Conservation (phyloP, 495 filamentous ascomycete species). For the Penicilliopsis zonata region DNA sequence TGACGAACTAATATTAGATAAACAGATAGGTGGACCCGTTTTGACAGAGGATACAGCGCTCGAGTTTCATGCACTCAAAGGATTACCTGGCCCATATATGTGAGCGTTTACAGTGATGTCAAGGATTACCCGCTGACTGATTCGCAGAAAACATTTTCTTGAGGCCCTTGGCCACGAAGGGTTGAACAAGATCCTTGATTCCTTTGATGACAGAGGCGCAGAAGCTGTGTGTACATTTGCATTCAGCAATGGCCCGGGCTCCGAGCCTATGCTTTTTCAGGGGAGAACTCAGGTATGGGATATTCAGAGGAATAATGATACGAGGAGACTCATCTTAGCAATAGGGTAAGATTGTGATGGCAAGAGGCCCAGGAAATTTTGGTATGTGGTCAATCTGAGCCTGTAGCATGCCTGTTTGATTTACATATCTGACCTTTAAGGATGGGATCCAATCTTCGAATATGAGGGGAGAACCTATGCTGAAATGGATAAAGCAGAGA, state of each 20-base stretch:
- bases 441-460: constrained; percentile 96
- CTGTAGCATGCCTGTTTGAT: background rate
- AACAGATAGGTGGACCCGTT: constrained; percentile 70
- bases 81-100: constrained; percentile 96
- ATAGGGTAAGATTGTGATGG: constrained; percentile 33
- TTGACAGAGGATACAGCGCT: constrained; percentile 93
- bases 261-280: constrained; percentile 83
- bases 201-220: constrained; percentile 79
- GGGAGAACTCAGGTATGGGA: constrained; percentile 51
- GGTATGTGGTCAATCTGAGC: constrained; percentile 40
- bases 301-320: background rate
- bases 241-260: constrained; percentile 73
- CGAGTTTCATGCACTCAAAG: constrained; percentile 80
- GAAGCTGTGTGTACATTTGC: constrained; percentile 95
- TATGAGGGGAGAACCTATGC: constrained; percentile 91
- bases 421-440: constrained; percentile 21
- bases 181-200: constrained; percentile 82
- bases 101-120: constrained; percentile 28
- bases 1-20: too few relatives aligned
- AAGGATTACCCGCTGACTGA: constrained; percentile 2
- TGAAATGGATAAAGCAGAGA: constrained; percentile 86
- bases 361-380: constrained; percentile 61
- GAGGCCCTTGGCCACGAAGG: constrained; percentile 67
- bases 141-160: constrained; percentile 80
- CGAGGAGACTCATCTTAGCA: constrained; percentile 1